Conservation (phyloP, 2,329 filamentous ascomycete species). For the Lachnellula willkommii region DNA sequence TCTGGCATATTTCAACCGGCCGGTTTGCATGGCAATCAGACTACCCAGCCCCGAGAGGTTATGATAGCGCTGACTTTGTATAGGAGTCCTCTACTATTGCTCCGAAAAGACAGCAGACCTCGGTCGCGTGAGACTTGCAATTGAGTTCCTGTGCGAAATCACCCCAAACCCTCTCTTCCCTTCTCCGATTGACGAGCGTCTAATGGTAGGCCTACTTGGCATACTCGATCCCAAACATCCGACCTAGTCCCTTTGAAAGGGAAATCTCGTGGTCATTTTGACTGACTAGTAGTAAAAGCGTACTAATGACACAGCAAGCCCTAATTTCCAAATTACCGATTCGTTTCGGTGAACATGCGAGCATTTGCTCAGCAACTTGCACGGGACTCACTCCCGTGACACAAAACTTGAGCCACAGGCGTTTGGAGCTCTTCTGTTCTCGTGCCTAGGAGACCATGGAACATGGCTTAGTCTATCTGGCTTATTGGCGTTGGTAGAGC, state of each 20-base stretch:
- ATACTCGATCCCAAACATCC: not conserved
- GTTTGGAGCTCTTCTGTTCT: not conserved
- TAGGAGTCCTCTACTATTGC: conserved; percentile 25
- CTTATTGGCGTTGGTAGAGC: conserved; percentile 17
- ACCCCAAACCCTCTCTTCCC: conserved; percentile 13
- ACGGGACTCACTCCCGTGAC: conserved; percentile 11
- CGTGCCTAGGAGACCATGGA: not conserved
- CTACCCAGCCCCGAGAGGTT: not conserved
- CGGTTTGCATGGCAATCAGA: not conserved
- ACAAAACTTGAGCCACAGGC: conserved; percentile 13
- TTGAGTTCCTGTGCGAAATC: conserved; percentile 29
- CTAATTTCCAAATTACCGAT: not conserved
- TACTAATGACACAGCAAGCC: conserved; percentile 5
- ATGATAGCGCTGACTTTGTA: conserved; percentile 20
- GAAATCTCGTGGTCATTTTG: not conserved
- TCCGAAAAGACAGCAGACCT: conserved; percentile 31
- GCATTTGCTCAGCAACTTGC: conserved; percentile 12
- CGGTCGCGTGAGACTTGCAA: conserved; percentile 24
- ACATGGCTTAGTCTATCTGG: not conserved
- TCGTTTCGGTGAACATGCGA: conserved; percentile 15
- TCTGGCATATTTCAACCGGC: conserved; percentile 10
- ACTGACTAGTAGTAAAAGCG: not conserved
- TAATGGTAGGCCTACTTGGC: conserved; percentile 25
- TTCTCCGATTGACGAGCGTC: conserved; percentile 26
- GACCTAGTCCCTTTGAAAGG: too few relatives aligned